Conservation (phyloP, 306 rosid species). For the Pterocarpus santalinus region DNA sequence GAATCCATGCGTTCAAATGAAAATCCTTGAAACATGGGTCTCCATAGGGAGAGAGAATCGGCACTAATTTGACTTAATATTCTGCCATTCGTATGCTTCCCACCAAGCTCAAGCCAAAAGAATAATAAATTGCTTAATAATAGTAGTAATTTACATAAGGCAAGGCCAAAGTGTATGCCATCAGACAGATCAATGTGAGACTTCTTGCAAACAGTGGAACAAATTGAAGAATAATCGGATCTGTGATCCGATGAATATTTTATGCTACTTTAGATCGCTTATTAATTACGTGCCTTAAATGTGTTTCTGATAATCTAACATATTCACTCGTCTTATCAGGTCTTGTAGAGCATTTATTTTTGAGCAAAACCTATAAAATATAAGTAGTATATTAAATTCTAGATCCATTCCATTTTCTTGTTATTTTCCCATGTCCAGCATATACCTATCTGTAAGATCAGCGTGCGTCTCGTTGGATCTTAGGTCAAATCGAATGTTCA, state of each 20-base stretch:
- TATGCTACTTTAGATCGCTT: background rate
- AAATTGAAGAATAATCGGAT: background rate
- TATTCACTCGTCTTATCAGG: background rate
- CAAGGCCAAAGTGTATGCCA: background rate
- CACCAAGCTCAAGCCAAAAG: background rate
- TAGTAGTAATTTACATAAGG: background rate
- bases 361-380: background rate
- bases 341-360: too few species aligned
- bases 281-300: background rate
- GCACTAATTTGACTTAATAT: conserved; percentile 3
- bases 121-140: too few species aligned
- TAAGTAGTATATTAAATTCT: background rate
- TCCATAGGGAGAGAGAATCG: background rate
- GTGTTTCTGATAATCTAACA: background rate
- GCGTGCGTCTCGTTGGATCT: background rate
- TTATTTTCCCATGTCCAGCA: too few species aligned
- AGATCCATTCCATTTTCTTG: background rate
- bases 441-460: background rate
- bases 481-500: background rate
- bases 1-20: background rate
- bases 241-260: background rate
- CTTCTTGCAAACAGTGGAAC: background rate
- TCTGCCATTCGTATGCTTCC: conserved; percentile 8
- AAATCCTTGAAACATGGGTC: conserved; percentile 15
- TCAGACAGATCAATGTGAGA: background rate